These are phyloP conservation scores for Paracorniculantispora psalliotae DNA, from an alignment of 2,329 filamentous ascomycete species.

Conservation along the genomic window DNA sequence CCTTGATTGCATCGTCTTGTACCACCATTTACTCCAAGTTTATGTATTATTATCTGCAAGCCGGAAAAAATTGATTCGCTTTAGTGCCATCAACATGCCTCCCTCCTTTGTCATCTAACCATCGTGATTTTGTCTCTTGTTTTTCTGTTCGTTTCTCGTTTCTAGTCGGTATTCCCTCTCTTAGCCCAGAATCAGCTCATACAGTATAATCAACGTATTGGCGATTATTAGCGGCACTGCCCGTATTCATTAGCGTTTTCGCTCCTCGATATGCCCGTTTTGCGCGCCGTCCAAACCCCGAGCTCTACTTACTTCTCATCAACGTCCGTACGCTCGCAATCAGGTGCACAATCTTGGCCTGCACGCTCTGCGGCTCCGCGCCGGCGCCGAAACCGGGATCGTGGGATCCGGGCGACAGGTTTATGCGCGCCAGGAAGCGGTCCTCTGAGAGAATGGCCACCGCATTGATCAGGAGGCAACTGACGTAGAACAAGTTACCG, in stretches of 20 bases:
- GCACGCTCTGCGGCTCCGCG: slow-evolving; percentile 61
- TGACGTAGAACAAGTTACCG: slow-evolving; percentile 65
- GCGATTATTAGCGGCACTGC: slow-evolving; percentile 72
- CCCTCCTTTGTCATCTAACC: background rate
- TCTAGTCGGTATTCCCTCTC: background rate
- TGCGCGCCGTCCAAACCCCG: background rate
- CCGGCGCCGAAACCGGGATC: slow-evolving; percentile 69
- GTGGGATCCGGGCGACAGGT: slow-evolving; percentile 58
- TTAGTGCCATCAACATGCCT: background rate
- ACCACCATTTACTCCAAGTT: slow-evolving; percentile 1
- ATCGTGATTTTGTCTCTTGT: background rate
- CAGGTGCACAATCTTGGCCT: slow-evolving; percentile 74
- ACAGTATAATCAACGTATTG: slow-evolving; percentile 72
- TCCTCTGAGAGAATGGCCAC: slow-evolving; percentile 85
- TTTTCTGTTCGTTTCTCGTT: background rate
- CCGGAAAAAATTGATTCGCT: background rate
- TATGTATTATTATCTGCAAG: background rate
- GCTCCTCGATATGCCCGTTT: background rate
- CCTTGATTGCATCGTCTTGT: slow-evolving; percentile 3
- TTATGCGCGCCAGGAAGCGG: slow-evolving; percentile 74
- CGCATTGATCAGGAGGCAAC: slow-evolving; percentile 77
- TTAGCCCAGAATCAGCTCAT: slow-evolving; percentile 66
- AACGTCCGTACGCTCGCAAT: slow-evolving; percentile 79
- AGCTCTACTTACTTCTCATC: slow-evolving; percentile 64
- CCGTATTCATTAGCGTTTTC: background rate